A percentile compares a stretch with the other conserved stretches of the same genome.
Conservation (phyloP, 805 yeast genomes). For the Yamadazyma ubonensis region DNA sequence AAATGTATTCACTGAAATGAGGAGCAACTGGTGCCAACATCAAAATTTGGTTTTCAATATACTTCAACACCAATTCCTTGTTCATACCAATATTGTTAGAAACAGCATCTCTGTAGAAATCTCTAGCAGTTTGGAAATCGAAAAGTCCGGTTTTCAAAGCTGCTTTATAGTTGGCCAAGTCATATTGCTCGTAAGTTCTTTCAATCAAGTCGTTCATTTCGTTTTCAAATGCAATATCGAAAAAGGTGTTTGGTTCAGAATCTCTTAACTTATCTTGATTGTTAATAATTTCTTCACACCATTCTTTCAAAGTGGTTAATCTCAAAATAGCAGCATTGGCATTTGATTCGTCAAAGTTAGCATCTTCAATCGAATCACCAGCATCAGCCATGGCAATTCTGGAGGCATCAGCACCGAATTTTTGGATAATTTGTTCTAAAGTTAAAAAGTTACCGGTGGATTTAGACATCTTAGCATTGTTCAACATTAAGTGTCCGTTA, state of each 20-base stretch:
- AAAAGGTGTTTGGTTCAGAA: constrained; percentile 58
- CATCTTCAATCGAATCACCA: constrained; percentile 96
- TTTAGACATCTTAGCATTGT: constrained; percentile 97
- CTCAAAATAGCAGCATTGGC: constrained; percentile 98
- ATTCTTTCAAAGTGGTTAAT: constrained; percentile 86
- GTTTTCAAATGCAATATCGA: constrained; percentile 87
- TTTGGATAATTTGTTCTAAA: constrained; percentile 74
- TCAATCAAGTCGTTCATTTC: constrained; percentile 85
- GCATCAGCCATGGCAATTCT: constrained; percentile 98
- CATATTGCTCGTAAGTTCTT: constrained; percentile 69
- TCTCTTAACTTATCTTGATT: constrained; percentile 47
- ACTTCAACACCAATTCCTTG: constrained; percentile 72
- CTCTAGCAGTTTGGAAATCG: constrained; percentile 93
- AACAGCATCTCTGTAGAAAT: constrained; percentile 86
- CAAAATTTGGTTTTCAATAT: constrained; percentile 83
- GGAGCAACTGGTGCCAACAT: constrained; percentile 92
- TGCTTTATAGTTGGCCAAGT: constrained; percentile 73
- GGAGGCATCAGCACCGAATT: constrained; percentile 96
- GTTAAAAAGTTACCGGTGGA: constrained; percentile 97
- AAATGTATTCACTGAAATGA: constrained; percentile 88
- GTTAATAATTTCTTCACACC: constrained; percentile 80
- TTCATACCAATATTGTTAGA: constrained; percentile 65
- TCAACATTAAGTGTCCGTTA: constrained; percentile 92
- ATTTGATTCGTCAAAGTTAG: constrained; percentile 92
- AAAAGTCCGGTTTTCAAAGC: constrained; percentile 90